Base-by-base conservation (phyloP, 139 green algal species). In the Micractinium conductrix region DNA sequence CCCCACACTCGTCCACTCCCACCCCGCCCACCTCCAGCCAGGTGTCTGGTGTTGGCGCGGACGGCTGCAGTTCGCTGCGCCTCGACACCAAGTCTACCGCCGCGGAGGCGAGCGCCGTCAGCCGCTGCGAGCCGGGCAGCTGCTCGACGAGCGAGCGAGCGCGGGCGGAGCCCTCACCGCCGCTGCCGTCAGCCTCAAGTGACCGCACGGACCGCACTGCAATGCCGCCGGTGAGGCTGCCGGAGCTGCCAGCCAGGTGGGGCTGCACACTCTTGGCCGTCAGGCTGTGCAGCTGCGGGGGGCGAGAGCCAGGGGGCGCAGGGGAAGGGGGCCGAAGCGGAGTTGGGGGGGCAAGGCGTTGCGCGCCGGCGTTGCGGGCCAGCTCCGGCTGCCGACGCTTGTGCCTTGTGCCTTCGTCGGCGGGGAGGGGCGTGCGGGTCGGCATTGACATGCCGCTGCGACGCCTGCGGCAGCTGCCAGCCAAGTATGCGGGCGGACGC, bases 21-120 rank as follows among this genome's bases (percentile, higher is more conserved):
- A n/a, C n/a, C n/a, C 48, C 2, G 1, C 76, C 21, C 76, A 82
- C 76, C 76, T 82, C 76, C 26, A 82, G 26, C 76, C 76, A 82
- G 9, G 40, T 58, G 10, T 71, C 17, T 22, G 76, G 76, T 28
- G 72, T 71, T 24, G 76, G 76, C 28, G 76, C 24, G 14, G 76
- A 58, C 26, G 76, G 76, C 12, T 55, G 76, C n/a, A n/a, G n/a
- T n/a, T n/a, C n/a, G n/a, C n/a, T n/a, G n/a, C n/a, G n/a, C n/a
- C n/a, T n/a, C n/a, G n/a, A n/a, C n/a, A n/a, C n/a, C n/a, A n/a
- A n/a, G n/a, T 22, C 74, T 4, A 50, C 74, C n/a, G 74, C 74
- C 26, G 50, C 50, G 16, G 48, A 21, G 2, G 74, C 48, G 2
- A 80, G 74, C 55, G 74, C 74, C 55, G 38, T 78, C 55, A 22